Evolutionary conservation across 768 basidiomycete genomes (phyloP).

Genomic region (Dentipellis sp.): DNA sequence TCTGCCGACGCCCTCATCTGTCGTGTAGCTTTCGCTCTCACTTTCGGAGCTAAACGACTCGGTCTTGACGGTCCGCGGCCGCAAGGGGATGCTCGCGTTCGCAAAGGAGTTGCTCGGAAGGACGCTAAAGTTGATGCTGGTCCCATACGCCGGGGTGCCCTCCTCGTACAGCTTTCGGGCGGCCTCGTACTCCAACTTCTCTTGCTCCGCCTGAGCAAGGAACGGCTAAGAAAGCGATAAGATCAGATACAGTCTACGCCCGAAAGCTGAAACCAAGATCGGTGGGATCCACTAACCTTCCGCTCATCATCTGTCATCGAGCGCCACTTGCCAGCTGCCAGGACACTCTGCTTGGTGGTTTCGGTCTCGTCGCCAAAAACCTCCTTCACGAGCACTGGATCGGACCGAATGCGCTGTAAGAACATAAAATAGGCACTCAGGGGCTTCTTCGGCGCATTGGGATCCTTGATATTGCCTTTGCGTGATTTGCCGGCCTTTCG

Average conservation of each 20-base stretch:
- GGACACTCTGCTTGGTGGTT: slow-evolving; percentile 89
- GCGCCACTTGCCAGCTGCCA: slow-evolving; percentile 90
- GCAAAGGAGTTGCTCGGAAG: slow-evolving; percentile 55
- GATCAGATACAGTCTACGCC: slow-evolving; percentile 6
- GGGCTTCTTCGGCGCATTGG: slow-evolving; percentile 94
- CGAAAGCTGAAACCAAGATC: slow-evolving; percentile 11
- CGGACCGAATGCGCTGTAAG: slow-evolving; percentile 80
- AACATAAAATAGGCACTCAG: slow-evolving; percentile 94
- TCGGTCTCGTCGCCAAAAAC: slow-evolving; percentile 89
- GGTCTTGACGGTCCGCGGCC: slow-evolving; percentile 39
- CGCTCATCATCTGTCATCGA: slow-evolving; percentile 90
- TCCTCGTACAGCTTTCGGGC: slow-evolving; percentile 84
- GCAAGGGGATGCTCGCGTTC: slow-evolving; percentile 28
- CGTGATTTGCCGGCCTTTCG: slow-evolving; percentile 89
- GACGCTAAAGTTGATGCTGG: slow-evolving; percentile 79
- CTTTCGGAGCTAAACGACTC: slow-evolving; percentile 53
- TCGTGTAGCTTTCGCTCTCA: slow-evolving; percentile 49
- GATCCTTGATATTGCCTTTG: slow-evolving; percentile 93
- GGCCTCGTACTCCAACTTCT: slow-evolving; percentile 89
- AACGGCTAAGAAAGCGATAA: slow-evolving; percentile 53
- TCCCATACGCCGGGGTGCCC: slow-evolving; percentile 55
- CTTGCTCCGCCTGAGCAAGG: slow-evolving; percentile 87
- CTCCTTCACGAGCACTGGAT: slow-evolving; percentile 60
- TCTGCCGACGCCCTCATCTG: slow-evolving; percentile 2
- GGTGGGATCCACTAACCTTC: slow-evolving; percentile 44